These are phyloP conservation scores for Cylindrodendrum hubeiense DNA, from an alignment of 2,329 filamentous ascomycete species.

Conservation along the genomic window DNA sequence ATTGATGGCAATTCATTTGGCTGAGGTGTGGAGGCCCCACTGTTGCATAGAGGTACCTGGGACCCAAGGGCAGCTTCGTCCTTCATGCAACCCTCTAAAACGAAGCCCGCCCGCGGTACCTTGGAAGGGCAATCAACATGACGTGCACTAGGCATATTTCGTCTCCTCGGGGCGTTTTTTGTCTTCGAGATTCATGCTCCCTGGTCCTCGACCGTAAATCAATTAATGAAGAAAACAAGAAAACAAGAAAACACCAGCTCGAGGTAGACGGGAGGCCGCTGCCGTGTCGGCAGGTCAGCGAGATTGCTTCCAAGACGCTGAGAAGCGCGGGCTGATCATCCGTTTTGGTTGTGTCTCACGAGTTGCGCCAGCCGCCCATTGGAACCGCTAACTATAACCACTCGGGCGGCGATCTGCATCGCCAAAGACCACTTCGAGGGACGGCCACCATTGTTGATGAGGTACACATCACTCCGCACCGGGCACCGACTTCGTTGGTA, in stretches of 20 bases:
- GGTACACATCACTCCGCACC: not conserved
- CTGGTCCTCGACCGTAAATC: not conserved
- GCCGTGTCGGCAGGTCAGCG: slow-evolving; percentile 2
- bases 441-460: slow-evolving; percentile 6
- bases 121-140: slow-evolving; percentile 23
- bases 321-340: slow-evolving; percentile 11
- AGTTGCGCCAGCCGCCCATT: slow-evolving; percentile 14
- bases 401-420: slow-evolving; percentile 21
- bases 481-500: not conserved
- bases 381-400: slow-evolving; percentile 15
- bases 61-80: slow-evolving; percentile 7
- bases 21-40: slow-evolving; percentile 3
- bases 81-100: slow-evolving; percentile 26
- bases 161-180: slow-evolving; percentile 15
- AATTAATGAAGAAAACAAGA: not conserved
- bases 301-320: slow-evolving; percentile 15
- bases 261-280: not conserved
- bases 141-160: slow-evolving; percentile 24
- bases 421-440: slow-evolving; percentile 5
- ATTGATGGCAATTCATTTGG: slow-evolving; percentile 18
- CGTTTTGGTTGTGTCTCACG: slow-evolving; percentile 21
- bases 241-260: not conserved
- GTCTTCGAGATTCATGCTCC: slow-evolving; percentile 10
- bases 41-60: slow-evolving; percentile 4
- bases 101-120: slow-evolving; percentile 7